Base-by-base conservation (phyloP, 176 grass and related monocot species). In the Raddia distichophylla region DNA sequence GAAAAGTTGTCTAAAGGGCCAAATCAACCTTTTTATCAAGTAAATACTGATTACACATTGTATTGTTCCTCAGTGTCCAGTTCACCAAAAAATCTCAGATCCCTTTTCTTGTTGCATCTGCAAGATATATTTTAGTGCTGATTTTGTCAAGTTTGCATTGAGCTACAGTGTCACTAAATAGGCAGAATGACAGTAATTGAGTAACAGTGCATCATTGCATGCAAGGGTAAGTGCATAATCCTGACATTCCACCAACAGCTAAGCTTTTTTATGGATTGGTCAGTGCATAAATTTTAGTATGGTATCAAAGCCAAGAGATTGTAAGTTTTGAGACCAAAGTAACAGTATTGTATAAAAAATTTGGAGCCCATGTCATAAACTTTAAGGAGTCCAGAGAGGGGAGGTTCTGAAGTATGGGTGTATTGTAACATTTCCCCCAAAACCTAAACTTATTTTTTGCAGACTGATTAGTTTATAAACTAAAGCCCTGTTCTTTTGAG, bases 21-120 rank as follows among this genome's bases (percentile, higher is more conserved):
- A 73, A 98, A 91, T 89, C 95, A 98, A 77, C 90, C 95, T 51
- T 98, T 98, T 85, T 98, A 98, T 91, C 95, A 98, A 91, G 95
- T 95, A 81, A 76, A 64, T 81, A 10, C 42, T 32, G 57, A 56
- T 64, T 80, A 56, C 2, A 19, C 8, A 72, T 64, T 79, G 64
- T 77, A 37, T 80, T 74, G 19, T 62, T 82, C 43, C 18, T 75
- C 46, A 64, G 3, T 69, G 46, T 20, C 81, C 62, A 54, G 61
- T 67, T 52, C 33, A 62, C 47, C 32, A 34, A 5, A 64, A 74
- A 71, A 54, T 74, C 16, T 74, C 69, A 74, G 63, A 14, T 67
- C 6, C 27, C 78, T 52, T 52, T 67, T 61, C 35, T 62, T 53
- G 44, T 63, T 27, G 19, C 73, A 70, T 76, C 62, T 69, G 71